Conservation (phyloP, 805 yeast genomes). For the Debaryomyces tyrocola region DNA sequence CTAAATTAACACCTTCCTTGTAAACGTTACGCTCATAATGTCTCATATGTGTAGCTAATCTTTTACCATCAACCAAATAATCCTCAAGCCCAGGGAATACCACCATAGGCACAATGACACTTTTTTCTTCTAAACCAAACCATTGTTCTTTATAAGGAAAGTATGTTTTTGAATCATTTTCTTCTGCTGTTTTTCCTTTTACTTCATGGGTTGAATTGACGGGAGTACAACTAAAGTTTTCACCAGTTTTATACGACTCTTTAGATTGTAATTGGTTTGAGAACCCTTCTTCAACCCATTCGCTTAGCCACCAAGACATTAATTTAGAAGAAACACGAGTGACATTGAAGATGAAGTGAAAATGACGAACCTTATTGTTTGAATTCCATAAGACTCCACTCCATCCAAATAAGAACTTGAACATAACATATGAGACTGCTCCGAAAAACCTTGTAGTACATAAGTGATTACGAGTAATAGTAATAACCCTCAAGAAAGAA, state of each 20-base stretch:
- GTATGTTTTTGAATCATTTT: slow-evolving; percentile 51
- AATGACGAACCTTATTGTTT: slow-evolving; percentile 62
- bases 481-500: slow-evolving; percentile 77
- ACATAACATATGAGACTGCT: slow-evolving; percentile 71
- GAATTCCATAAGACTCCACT: slow-evolving; percentile 64
- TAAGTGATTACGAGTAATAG: slow-evolving; percentile 48
- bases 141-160: slow-evolving; percentile 55
- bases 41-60: slow-evolving; percentile 63
- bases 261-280: slow-evolving; percentile 36
- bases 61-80: slow-evolving; percentile 71
- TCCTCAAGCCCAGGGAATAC: slow-evolving; percentile 75
- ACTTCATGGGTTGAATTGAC: slow-evolving; percentile 9
- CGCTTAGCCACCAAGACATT: slow-evolving; percentile 89
- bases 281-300: slow-evolving; percentile 39
- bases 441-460: slow-evolving; percentile 52
- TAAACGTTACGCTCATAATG: slow-evolving; percentile 53
- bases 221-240: slow-evolving; percentile 25
- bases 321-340: slow-evolving; percentile 74
- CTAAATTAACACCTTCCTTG: slow-evolving; percentile 33
- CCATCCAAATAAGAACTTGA: slow-evolving; percentile 88
- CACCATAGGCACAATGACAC: slow-evolving; percentile 52
- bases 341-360: slow-evolving; percentile 85
- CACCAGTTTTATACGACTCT: slow-evolving; percentile 28
- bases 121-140: slow-evolving; percentile 38
- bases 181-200: slow-evolving; percentile 30